Base-by-base conservation (phyloP, 495 filamentous ascomycete species). In the Astrocystis sublimbata region DNA sequence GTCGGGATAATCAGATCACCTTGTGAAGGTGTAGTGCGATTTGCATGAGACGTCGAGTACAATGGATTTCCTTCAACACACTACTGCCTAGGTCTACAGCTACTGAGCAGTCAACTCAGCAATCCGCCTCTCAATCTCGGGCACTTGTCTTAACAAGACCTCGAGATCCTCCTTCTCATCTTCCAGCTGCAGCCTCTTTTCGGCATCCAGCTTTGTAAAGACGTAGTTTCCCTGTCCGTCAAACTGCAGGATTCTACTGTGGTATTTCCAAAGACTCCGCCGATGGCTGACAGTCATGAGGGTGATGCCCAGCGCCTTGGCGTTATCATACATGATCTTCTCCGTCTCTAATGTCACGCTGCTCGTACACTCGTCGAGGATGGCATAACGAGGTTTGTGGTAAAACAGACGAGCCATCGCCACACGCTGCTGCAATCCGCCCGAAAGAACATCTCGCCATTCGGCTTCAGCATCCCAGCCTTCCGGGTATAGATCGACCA, bases 331-430 rank as follows among this genome's bases (percentile, higher is more conserved):
- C 92, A 98, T 97, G 69, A 91, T 82, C 68, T 91, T 90, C 71
- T 98, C 94, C 41, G 93, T 92, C 47, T 97, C 93, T 8, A 97
- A 81, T 7, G 96, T 97, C 23, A 98, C 92, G 53, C 86, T 90
- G 50, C 88, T 92, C 2, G 94, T 98, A 77, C 94, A 98, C 76
- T 98, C 94, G 73, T 98, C 94, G 21, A 98, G 79, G 67, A 98
- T 98, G 15, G 94, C 94, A 73, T 90, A 92, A 65, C 90, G 89
- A 3, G 94, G 94, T 3, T 85, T 81, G 76, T 98, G 96, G 76
- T 98, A 98, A 76, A 98, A 98, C 6, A 98, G 82, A 2, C 94
- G 82, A 2, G 94, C 94, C 92, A 98, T 98, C 53, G 93, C 94
- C 30, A 98, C 90, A n/a, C 96, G 86, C 78, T 98, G 94, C 75